These are phyloP conservation scores for Cutaneotrichosporon spelunceum DNA, from an alignment of 1,284 basidiomycete genomes.

Conservation along the genomic window DNA sequence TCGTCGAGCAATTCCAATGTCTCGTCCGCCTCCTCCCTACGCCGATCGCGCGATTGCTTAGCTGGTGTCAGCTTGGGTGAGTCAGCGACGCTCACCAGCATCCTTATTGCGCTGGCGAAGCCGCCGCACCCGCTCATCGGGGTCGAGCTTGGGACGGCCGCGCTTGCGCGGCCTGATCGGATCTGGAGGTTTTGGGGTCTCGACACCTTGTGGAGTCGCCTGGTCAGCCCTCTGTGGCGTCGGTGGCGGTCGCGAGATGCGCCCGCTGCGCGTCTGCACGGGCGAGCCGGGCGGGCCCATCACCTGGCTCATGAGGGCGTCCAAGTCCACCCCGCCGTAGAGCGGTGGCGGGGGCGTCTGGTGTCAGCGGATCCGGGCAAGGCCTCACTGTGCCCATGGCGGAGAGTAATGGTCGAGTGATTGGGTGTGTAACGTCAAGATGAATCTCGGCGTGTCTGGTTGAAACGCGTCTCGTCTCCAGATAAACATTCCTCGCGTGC, in stretches of 20 bases:
- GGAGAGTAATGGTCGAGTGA: not conserved
- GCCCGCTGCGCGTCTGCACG: conserved; percentile 8
- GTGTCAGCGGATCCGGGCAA: not conserved
- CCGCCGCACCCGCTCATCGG: not conserved
- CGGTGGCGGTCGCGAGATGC: conserved; percentile 10
- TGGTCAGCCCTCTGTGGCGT: not conserved
- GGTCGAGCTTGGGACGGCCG: not conserved
- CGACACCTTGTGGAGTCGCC: not conserved
- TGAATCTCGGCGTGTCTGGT: not conserved
- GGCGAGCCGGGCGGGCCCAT: not conserved
- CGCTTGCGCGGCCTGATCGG: not conserved
- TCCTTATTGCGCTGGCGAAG: not conserved
- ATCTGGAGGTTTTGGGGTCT: not conserved
- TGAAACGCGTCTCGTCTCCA: not conserved
- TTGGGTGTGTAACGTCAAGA: not conserved
- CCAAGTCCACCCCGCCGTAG: not conserved
- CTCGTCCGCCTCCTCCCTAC: conserved; percentile 7
- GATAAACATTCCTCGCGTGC: not conserved
- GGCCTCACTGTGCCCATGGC: not conserved
- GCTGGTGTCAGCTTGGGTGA: conserved; percentile 1
- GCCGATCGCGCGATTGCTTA: not conserved
- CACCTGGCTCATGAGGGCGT: not conserved
- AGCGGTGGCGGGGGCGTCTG: not conserved
- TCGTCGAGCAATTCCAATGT: not conserved
- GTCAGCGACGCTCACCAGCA: not conserved